Evolutionary conservation across 2,329 filamentous ascomycete genomes (phyloP), one percentile per base, ranked within the genome.

Genomic region (Nannizziopsis arthrosporioides): DNA sequence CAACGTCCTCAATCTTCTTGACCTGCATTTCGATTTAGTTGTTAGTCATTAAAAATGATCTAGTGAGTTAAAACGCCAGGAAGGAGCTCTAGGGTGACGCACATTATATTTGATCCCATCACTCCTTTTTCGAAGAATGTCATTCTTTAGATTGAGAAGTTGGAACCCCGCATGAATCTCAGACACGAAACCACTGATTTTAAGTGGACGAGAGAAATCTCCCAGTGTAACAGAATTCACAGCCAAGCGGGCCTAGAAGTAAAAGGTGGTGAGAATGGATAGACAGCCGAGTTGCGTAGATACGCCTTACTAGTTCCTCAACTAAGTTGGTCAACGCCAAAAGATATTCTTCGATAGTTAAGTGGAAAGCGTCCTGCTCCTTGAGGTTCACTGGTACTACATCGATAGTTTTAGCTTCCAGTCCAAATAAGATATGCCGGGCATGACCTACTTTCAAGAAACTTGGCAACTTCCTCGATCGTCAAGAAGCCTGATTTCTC

Each of bases 1-100:
- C 90, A 10, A 98, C 88, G 62, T 96, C 92, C 72, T 98, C 92
- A 10, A 95, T 87, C 65, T 94, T 90, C 75, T 96, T 98, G 60
- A 98, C 87, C 72, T 75, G 46, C 42, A 55, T 49, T 42, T 14
- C 8, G 47, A 44, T 35, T 27, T 43, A 30, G 38, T 35, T 45
- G 50, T 32, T 32, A 35, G 10, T 7, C n/a, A 11, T 32, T 17
- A 34, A 30, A n/a, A 15, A n/a, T 18, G 10, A 18, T 2, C 14
- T 3, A 5, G 19, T 12, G 43, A 59, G 4, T 2, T 17, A 18
- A 10, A 2, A 5, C 12, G 14, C 31, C 19, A 32, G 19, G 11
- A 18, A 31, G 11, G 5, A 14, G 12, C 10, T 14, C 32, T n/a
- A 1, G 41, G n/a, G 50, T 7, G 22, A 27, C 70, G 53, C 61